Conservation (phyloP, 345 rosid species). For the Gossypium herbaceum region DNA sequence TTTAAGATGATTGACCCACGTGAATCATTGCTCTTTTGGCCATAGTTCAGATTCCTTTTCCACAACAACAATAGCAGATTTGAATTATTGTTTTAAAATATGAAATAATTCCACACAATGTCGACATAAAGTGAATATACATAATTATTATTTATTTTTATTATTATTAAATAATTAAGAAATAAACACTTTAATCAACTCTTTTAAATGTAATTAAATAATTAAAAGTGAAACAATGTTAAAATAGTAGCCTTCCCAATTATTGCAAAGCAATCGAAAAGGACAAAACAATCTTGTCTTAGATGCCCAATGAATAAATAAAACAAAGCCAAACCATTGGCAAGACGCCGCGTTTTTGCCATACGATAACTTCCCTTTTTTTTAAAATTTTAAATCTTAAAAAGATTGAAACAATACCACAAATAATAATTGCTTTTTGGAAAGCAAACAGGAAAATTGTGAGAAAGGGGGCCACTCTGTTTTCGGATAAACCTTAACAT, state of each 20-base stretch:
- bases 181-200: no score
- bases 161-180: no score
- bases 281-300: neutral
- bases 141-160: neutral
- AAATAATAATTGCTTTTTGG: neutral
- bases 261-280: neutral
- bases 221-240: neutral
- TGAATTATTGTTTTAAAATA: neutral
- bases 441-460: neutral
- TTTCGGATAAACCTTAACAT: conserved; percentile 15
- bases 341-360: conserved; percentile 43
- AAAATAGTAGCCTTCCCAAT: neutral
- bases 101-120: neutral
- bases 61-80: neutral
- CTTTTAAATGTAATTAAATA: neutral
- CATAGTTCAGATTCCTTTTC: neutral
- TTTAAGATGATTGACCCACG: neutral
- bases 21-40: neutral
- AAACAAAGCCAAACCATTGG: conserved; percentile 24
- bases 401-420: neutral
- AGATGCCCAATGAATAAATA: neutral
- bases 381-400: neutral
- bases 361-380: neutral
- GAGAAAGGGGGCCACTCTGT: conserved; percentile 22
- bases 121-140: neutral